Conservation (phyloP, 805 yeast species). For the Maudiozyma serrabonitensis region DNA sequence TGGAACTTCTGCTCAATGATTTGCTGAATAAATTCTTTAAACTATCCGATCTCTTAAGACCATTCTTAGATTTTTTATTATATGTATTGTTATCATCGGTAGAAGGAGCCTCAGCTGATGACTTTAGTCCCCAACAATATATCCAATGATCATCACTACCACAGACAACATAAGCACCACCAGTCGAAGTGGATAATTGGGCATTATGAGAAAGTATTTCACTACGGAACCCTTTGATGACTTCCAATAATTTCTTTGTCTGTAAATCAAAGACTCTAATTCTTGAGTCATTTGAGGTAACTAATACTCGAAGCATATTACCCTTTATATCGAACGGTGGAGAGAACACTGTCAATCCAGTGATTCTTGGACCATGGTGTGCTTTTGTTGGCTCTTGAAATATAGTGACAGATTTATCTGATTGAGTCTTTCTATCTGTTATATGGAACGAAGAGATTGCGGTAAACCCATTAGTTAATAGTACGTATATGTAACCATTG, state of each 20-base stretch:
- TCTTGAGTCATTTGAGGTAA: constrained; percentile 77
- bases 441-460: constrained; percentile 37
- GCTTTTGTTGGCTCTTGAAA: constrained; percentile 7
- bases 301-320: constrained; percentile 36
- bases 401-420: background rate
- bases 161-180: constrained; percentile 36
- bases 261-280: constrained; percentile 54
- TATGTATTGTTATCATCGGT: background rate
- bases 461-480: constrained; percentile 57
- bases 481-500: constrained; percentile 52
- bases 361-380: constrained; percentile 48
- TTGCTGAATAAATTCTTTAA: constrained; percentile 8
- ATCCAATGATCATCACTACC: constrained; percentile 88
- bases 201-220: constrained; percentile 66
- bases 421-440: constrained; percentile 31
- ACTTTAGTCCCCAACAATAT: constrained; percentile 63
- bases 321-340: constrained; percentile 5
- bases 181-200: constrained; percentile 4
- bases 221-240: constrained; percentile 66
- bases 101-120: constrained; percentile 5
- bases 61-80: background rate
- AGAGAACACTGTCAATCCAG: constrained; percentile 57
- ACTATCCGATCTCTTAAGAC: constrained; percentile 9
- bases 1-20: constrained; percentile 6
- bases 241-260: constrained; percentile 46